phyloP scores from a whole-genome alignment of 352 stramenopile genomes.

The Albugo laibachii region DNA sequence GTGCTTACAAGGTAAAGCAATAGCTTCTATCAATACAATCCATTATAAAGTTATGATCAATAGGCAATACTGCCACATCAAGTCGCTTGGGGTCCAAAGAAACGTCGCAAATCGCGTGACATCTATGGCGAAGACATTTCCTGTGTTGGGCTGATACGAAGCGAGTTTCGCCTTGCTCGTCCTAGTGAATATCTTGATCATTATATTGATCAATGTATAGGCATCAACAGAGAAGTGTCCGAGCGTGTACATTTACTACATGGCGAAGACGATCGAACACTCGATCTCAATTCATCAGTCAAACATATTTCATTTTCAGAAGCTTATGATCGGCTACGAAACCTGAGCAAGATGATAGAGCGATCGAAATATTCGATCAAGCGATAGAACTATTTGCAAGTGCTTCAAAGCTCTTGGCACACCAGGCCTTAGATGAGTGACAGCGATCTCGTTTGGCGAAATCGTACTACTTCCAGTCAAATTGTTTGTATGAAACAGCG shows the following conservation, averaged over 20 bases:
- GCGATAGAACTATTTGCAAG: constrained; percentile 38
- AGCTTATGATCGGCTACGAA: too few species aligned
- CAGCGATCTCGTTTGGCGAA: constrained; percentile 38
- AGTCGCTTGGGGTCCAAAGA: constrained; percentile 19
- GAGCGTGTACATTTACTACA: constrained; percentile 48
- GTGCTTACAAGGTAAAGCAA: constrained; percentile 30
- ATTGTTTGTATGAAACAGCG: constrained; percentile 38
- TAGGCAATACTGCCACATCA: constrained; percentile 40
- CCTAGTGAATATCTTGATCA: constrained; percentile 8
- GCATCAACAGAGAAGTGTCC: constrained; percentile 37
- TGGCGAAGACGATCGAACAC: constrained; percentile 15
- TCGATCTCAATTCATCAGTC: too few species aligned
- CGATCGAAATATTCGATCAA: constrained; percentile 8
- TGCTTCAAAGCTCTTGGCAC: constrained; percentile 21
- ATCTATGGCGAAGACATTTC: constrained; percentile 36
- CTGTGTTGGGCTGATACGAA: constrained; percentile 25
- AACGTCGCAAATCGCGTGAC: constrained; percentile 25
- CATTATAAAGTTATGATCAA: neutral
- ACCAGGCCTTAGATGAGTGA: constrained; percentile 16
- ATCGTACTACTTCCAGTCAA: constrained; percentile 42
- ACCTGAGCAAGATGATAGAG: too few species aligned
- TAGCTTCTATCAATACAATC: neutral
- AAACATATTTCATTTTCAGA: too few species aligned
- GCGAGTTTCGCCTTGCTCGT: constrained; percentile 19
- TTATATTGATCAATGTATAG: constrained; percentile 37